Base-by-base conservation (phyloP, 1,139 yeast species). In the Blastobotrys elegans region DNA sequence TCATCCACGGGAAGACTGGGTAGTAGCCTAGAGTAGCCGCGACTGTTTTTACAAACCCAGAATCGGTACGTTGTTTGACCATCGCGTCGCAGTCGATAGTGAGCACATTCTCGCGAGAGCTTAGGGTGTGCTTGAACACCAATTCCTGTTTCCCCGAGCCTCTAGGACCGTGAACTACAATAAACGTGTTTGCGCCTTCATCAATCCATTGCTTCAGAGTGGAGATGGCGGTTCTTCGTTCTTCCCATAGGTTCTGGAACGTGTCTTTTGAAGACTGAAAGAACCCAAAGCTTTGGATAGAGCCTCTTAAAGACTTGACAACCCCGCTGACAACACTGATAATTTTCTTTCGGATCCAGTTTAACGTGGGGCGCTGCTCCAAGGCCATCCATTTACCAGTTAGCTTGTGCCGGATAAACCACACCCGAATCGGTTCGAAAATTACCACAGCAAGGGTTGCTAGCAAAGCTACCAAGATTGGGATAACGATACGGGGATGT, bases 1-100 rank as follows among this genome's bases (percentile, higher is more conserved):
- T 88, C 53, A 90, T 71, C 96, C 97, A 92, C 10, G 96, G 86
- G 64, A 92, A 92, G 2, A 88, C 83, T 0, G 98, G 98, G 70
- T 79, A 87, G 65, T 92, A 92, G 0, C 98, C 97, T 32, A 89
- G 63, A 62, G 87, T 90, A 33, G 69, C 70, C 0, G 97, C 89
- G 11, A 89, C 77, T 41, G 75, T 75, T 50, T 77, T 76, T 45
- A 92, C 70, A 54, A 88, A 80, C 26, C 75, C 75, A 2, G 83
- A 73, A 51, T 89, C 97, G 22, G 82, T 79, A 4, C 51, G 31
- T 1, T 94, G 73, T 58, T 85, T 86, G 26, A 79, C 75, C 49
- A 92, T 67, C 36, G 72, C 70, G 49, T 86, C 95, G 70, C 97
- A 90, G 65, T 92, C 95, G 44, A 92, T 64, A 47, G 78, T 75